Evolutionary conservation across 345 rosid genomes (phyloP).

Genomic region (Trapa bicornis): DNA sequence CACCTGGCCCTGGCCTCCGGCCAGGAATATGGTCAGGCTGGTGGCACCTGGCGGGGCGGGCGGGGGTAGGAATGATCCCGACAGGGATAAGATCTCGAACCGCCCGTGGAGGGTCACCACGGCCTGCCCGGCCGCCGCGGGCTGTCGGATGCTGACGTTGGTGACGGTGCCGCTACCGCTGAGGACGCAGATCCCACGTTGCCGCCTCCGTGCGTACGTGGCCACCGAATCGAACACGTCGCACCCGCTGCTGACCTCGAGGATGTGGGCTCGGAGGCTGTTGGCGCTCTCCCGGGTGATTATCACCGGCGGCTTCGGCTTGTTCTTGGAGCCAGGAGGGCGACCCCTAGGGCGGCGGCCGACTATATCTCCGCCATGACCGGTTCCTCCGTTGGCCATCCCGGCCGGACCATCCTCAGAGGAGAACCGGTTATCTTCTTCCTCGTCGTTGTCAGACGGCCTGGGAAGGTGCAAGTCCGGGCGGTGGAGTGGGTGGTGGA

Average conservation of each 20-base stretch:
- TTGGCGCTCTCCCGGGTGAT: conserved; percentile 93
- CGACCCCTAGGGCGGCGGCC: conserved; percentile 84
- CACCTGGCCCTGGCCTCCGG: conserved; percentile 91
- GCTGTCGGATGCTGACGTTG: conserved; percentile 82
- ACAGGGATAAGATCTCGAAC: conserved; percentile 80
- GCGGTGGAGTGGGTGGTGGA: conserved; percentile 52
- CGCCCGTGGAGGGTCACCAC: conserved; percentile 73
- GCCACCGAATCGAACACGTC: conserved; percentile 84
- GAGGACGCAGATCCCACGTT: conserved; percentile 81
- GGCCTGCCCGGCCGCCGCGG: conserved; percentile 59
- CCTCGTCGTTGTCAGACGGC: conserved; percentile 39
- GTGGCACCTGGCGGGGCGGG: conserved; percentile 99
- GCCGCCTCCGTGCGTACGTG: conserved; percentile 76
- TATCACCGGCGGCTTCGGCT: conserved; percentile 79
- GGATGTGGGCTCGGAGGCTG: conserved; percentile 96
- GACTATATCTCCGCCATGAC: conserved; percentile 17
- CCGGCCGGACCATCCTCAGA: conserved; percentile 20
- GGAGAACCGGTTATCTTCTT: conserved; percentile 11
- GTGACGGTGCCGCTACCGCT: conserved; percentile 92
- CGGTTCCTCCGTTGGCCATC: conserved; percentile 13
- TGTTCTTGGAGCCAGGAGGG: conserved; percentile 92
- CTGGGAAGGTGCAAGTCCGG: conserved; percentile 21
- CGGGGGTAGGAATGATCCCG: conserved; percentile 89
- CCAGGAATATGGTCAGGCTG: conserved; percentile 65
- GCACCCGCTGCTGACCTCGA: conserved; percentile 80